Base-by-base conservation (phyloP, 352 stramenopile genomes). In the Pythium biforme region DNA sequence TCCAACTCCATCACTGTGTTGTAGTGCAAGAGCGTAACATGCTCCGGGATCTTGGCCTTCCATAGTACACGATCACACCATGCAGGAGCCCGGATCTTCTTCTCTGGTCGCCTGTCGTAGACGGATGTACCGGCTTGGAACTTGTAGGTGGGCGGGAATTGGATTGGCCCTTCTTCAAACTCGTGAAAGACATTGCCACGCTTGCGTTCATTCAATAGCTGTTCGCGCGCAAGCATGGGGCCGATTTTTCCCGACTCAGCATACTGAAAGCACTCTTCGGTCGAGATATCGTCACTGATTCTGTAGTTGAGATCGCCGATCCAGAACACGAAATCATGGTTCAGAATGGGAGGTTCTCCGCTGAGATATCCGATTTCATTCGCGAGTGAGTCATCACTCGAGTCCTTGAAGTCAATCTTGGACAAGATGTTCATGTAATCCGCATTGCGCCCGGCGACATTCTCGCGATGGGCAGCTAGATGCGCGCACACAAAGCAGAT, bases 321-420 rank as follows among this genome's bases (percentile, higher is more conserved):
- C 96, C 96, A 99, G 69, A 99, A 99, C 0, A 99, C 94, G 56
- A 99, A 84, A 74, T 99, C 98, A 71, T 99, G 98, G 65, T 99
- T 98, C 5, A 96, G 54, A 33, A 99, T 95, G 1, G 81, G 75
- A 6, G 81, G 74, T 45, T 90, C 77, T 7, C 77, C 74, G 15
- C 33, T 86, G 47, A 83, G 75, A 43, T 76, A 82, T 15, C 75
- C 76, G 26, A 57, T 37, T 70, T 66, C 71, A 59, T 37, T 55
- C 17, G 47, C 17, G 27, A 66, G 34, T 19, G 61, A 52, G 11
- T 70, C 64, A 22, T 70, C 64, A 33, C 45, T 62, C 15, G 64
- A 74, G 29, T 91, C 76, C 17, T 81, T 77, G 52, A 99, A 99
- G 33, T 96, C 86, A 3, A 97, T 92, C 67, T 99, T 99, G 27